Base-by-base conservation (phyloP, 75 land plant species). In the Pseudotsuga menziesii region DNA sequence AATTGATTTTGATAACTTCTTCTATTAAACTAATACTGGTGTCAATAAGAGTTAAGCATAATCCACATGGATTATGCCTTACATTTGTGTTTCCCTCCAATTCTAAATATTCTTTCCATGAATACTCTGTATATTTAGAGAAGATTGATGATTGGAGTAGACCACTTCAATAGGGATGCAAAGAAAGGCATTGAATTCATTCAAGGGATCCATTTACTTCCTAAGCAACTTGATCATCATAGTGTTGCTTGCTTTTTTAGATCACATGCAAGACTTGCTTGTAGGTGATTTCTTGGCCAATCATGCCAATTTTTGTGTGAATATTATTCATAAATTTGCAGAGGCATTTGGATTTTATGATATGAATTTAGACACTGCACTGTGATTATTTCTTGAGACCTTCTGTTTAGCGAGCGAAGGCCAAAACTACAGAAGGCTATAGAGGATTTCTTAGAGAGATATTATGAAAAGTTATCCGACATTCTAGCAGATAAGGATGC, bases 161-260 rank as follows among this genome's bases (percentile, higher is more conserved):
- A 97, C 77, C 99, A 97, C 78, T 97, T 97, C 71, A 97, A 94
- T 67, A 85, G 99, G 58, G 99, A 97, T 77, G 92, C 95, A 5
- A 97, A 97, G 85, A 97, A 97, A 77, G 99, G 99, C 11, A 79
- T 97, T 56, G 99, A 97, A 78, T 97, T 91, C 75, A 89, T 97
- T 26, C 98, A 97, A 84, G 98, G 93, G 39, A 91, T 90, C 12
- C 92, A 93, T 66, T 81, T 97, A 41, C 84, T 97, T 78, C 98
- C 98, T 66, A 95, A 95, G 36, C 92, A 89, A 84, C 95, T 94
- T 81, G 99, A 97, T 72, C 95, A 93, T 11, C 87, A 94, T 79
- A 94, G 98, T 69, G 98, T 94, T 27, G 99, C 99, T 77, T 91
- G 98, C 80, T 96, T 96, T 77, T 93, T 91, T 82, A 86, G 99